Base-by-base conservation (phyloP, 176 grass and related monocot genomes). In the Melocanna baccifera region DNA sequence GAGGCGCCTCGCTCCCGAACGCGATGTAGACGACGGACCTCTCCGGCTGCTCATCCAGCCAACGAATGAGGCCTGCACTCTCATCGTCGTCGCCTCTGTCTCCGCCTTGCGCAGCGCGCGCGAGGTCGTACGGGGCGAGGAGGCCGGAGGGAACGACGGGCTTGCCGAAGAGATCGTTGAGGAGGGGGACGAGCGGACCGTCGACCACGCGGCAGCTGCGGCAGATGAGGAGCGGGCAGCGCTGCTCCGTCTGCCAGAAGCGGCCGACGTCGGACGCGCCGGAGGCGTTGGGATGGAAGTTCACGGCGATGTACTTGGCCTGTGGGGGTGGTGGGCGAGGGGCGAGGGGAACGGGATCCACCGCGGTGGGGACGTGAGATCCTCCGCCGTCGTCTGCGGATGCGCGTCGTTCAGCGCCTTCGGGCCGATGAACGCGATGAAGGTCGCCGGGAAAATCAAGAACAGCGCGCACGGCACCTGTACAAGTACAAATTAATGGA, bases 121-220 rank as follows among this genome's bases (percentile, higher is more conserved):
- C 7, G 10, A 39, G 30, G 2, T 52, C 25, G 32, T 43, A 23
- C 7, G 78, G 86, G 2, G 41, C 57, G 61, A 88, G 73, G 48
- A 86, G 76, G 40, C 90, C 86, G 1, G 71, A 56, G 0, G 90
- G 90, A 9, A 89, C 41, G 26, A 81, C 75, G 2, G 75, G 84
- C 81, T 77, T 92, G 45, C 39, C 13, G 61, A 30, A 76, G 37
- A 87, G 48, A 3, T 69, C 72, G 22, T 1, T 2, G 52, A 83
- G 46, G 53, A 86, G 65, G 37, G 23, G 29, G 20, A 72, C 28
- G 61, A 47, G 66, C 15, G 25, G 11, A 28, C n/a, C 69, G 16
- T 89, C 83, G 40, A 70, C 43, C 61, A 84, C 87, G 16, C 2
- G 56, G 84, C 83, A 81, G 32, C 84, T 23, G 13, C 87, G 79